phyloP scores from a whole-genome alignment of 2,329 filamentous ascomycete species.

The Cercospora beticola region DNA sequence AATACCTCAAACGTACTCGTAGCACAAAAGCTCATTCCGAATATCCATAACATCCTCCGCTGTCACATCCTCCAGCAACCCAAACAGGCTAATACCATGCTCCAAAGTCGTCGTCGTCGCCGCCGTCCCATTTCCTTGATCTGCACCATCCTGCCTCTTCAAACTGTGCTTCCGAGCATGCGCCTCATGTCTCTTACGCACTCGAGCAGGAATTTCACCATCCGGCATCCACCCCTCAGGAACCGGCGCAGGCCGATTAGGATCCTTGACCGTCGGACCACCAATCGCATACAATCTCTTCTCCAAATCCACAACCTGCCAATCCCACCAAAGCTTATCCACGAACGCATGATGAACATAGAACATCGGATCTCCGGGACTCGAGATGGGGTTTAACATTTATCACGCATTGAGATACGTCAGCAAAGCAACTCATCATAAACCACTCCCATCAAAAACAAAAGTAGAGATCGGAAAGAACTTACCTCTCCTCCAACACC shows the following conservation, averaged over 20 bases:
- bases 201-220: background rate
- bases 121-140: background rate
- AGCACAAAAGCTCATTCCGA: background rate
- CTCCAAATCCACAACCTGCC: conserved; percentile 13
- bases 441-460: too few relatives aligned
- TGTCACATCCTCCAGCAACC: background rate
- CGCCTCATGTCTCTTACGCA: background rate
- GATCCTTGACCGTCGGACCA: background rate
- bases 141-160: background rate
- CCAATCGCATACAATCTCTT: conserved; percentile 5
- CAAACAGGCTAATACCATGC: background rate
- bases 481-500: conserved; percentile 4
- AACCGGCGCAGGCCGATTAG: background rate
- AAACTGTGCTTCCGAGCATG: background rate
- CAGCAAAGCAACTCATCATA: background rate
- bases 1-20: background rate
- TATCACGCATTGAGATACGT: background rate
- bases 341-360: conserved; percentile 20
- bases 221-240: background rate
- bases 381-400: conserved; percentile 8
- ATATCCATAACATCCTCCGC: conserved; percentile 16
- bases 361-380: conserved; percentile 18
- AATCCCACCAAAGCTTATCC: conserved; percentile 19
- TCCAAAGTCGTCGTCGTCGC: background rate
- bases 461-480: background rate